Base-by-base conservation (phyloP, 1,284 basidiomycete genomes). In the Cerrena zonata region DNA sequence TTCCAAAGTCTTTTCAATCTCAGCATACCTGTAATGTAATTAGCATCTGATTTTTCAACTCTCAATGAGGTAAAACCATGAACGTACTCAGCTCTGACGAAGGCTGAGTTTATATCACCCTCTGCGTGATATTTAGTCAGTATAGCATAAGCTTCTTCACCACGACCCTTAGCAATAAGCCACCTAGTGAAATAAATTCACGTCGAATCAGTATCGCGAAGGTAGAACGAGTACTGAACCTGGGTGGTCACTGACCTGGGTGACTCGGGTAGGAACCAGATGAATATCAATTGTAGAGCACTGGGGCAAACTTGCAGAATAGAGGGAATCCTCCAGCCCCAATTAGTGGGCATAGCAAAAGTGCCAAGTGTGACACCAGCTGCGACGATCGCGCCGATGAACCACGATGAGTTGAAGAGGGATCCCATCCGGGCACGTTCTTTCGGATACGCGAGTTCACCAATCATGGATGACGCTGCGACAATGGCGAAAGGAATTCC, bases 311-410 rank as follows among this genome's bases (percentile, higher is more conserved):
- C 77, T 62, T 86, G 82, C 1, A 85, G 65, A n/a, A 76, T 65
- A 21, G 80, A 81, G 0, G 82, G 82, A 43, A 84, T 75, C 25
- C 79, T 65, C 80, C 80, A 82, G 1, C 73, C 65, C 80, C 78
- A 81, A 46, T 69, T 76, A 40, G 56, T 71, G 0, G 61, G 61
- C 58, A 81, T 74, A 38, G 70, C 62, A 70, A 80, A 80, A 0
- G 77, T 78, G 19, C 79, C 79, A 56, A 75, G 80, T 0, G 78
- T 80, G 70, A 69, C 67, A 54, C 71, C 41, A 45, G 62, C 60
- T 2, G 62, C 62, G 37, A 61, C 59, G 46, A 64, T 61, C 0
- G 62, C 62, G 24, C 57, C 77, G 73, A 60, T 60, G 50, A 71
- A 77, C 77, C 76, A 79, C 26, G 77, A 71, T 0, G 74, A 70